Evolutionary conservation across 129 eudicot species (phyloP).

Genomic region (Helianthus annuus): DNA sequence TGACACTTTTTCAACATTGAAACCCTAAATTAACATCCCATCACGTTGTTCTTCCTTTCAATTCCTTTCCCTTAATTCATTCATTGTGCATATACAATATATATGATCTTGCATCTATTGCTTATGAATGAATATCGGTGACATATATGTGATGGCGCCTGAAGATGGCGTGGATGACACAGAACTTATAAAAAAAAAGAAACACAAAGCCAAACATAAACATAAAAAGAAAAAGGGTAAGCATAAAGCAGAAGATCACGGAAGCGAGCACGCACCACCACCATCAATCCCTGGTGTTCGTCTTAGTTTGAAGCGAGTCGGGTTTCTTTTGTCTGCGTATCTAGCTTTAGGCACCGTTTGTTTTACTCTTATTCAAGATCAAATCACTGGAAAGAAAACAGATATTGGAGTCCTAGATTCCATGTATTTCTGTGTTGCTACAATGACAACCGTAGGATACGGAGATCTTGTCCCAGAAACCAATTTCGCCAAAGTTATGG

Average conservation of each 20-base stretch:
- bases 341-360: conserved; percentile 48
- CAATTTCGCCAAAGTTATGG: conserved; percentile 53
- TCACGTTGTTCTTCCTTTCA: not conserved
- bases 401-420: conserved; percentile 60
- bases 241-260: not conserved
- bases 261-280: conserved; percentile 15
- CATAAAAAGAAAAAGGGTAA: not conserved
- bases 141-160: conserved; percentile 37
- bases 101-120: conserved; percentile 3
- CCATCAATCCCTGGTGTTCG: conserved; percentile 28
- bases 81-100: not conserved
- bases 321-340: conserved; percentile 36
- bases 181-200: conserved; percentile 39
- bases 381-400: conserved; percentile 63
- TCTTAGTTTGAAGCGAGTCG: conserved; percentile 39
- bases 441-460: conserved; percentile 93
- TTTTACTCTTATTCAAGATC: conserved; percentile 56
- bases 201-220: conserved; percentile 19
- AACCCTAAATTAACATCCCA: not conserved
- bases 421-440: conserved; percentile 68
- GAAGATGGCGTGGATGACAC: conserved; percentile 43
- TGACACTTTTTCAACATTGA: conserved; percentile 16
- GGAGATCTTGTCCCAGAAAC: conserved; percentile 80
- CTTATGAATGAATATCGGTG: not conserved
- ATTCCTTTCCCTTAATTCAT: not conserved